Conservation (phyloP, 306 rosid species). For the Delonix regia region DNA sequence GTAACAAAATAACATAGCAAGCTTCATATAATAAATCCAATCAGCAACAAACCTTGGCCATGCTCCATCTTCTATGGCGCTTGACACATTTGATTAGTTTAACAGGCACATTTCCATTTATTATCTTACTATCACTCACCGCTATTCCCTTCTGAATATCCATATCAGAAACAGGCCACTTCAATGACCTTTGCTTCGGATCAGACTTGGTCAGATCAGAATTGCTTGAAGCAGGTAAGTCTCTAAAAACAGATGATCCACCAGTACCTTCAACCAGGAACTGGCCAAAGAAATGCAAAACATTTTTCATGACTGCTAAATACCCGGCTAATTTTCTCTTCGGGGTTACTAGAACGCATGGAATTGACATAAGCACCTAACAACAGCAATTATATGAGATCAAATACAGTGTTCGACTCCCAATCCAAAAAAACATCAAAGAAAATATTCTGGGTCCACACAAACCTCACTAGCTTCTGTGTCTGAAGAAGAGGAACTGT, state of each 20-base stretch:
- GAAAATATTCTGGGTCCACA: conserved; percentile 33
- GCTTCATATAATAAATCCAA: conserved; percentile 36
- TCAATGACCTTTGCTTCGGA: conserved; percentile 62
- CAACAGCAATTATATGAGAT: conserved; percentile 43
- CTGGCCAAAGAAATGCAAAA: conserved; percentile 88
- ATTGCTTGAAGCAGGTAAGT: conserved; percentile 64
- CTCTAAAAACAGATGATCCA: conserved; percentile 84
- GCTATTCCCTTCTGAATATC: conserved; percentile 60
- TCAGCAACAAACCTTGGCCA: conserved; percentile 69
- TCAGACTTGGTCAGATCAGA: conserved; percentile 67
- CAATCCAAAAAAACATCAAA: conserved; percentile 4
- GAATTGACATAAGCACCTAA: conserved; percentile 87
- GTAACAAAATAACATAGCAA: conserved; percentile 8
- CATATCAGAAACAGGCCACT: conserved; percentile 69
- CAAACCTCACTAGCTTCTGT: conserved; percentile 86
- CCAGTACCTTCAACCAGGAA: conserved; percentile 95
- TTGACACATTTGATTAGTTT: conserved; percentile 72
- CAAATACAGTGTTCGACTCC: conserved; percentile 26
- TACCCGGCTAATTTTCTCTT: conserved; percentile 94
- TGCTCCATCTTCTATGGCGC: conserved; percentile 94
- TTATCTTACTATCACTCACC: conserved; percentile 49
- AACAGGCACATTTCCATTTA: conserved; percentile 58
- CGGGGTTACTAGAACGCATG: conserved; percentile 81
- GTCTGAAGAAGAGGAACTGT: conserved; percentile 60
- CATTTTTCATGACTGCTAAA: conserved; percentile 90